phyloP scores from a whole-genome alignment of 257 asterid species.

The Solanum appendiculatum region DNA sequence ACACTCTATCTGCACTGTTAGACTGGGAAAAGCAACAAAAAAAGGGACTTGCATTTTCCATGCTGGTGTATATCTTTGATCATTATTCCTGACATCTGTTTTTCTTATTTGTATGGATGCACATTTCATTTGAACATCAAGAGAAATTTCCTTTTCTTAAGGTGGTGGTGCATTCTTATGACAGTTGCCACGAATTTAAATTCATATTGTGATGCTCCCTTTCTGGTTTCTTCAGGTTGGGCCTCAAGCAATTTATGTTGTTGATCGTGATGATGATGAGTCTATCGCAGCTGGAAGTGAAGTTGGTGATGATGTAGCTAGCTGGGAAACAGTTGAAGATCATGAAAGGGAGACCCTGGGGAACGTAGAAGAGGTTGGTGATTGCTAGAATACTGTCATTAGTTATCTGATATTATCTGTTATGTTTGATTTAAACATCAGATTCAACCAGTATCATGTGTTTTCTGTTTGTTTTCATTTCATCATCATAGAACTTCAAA shows the following conservation, averaged over 20 bases:
- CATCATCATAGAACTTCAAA: not conserved
- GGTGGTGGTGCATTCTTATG: not conserved
- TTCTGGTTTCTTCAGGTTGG: slow-evolving; percentile 58
- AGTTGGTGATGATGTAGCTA: slow-evolving; percentile 74
- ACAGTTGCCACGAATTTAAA: not conserved
- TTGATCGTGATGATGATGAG: slow-evolving; percentile 96
- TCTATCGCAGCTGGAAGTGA: slow-evolving; percentile 83
- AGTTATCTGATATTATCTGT: not conserved
- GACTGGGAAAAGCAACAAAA: not conserved
- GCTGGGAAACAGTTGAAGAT: slow-evolving; percentile 99
- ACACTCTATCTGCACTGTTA: not conserved
- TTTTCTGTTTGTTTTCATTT: not conserved
- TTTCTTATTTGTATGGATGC: not conserved
- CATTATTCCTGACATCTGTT: not conserved
- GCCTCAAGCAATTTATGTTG: slow-evolving; percentile 98
- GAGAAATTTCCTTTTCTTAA: not conserved
- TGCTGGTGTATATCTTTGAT: not conserved
- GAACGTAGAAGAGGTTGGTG: slow-evolving; percentile 47
- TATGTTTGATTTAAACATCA: not conserved
- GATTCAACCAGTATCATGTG: not conserved
- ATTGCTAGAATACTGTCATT: slow-evolving; percentile 11
- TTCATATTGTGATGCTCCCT: not conserved
- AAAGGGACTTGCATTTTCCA: not conserved
- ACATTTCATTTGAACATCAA: not conserved
- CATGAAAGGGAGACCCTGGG: slow-evolving; percentile 43